Conservation (phyloP, 257 asterid species). For the Thymus quinquecostatus region DNA sequence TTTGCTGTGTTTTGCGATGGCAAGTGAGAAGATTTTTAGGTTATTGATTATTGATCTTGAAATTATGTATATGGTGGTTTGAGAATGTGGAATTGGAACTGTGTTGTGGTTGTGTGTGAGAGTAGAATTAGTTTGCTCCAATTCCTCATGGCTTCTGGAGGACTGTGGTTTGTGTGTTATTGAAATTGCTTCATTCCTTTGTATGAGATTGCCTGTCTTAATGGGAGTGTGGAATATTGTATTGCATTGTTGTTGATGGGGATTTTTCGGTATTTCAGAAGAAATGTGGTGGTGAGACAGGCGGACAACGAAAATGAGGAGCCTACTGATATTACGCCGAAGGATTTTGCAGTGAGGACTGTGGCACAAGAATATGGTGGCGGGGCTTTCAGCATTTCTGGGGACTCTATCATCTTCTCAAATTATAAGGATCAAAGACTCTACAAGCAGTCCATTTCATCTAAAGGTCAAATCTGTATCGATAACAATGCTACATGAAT, state of each 20-base stretch:
- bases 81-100: not conserved
- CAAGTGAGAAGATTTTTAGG: not conserved
- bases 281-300: conserved; percentile 79
- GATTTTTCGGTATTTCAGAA: conserved; percentile 51
- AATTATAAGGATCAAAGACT: conserved; percentile 93
- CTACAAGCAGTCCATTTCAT: conserved; percentile 65
- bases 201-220: not conserved
- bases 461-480: conserved; percentile 48
- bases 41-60: not conserved
- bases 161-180: not conserved
- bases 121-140: not conserved
- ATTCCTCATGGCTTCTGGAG: not conserved
- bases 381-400: conserved; percentile 72
- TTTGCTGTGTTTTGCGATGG: not conserved
- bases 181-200: conserved; percentile 11
- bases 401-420: conserved; percentile 69
- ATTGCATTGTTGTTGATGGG: conserved; percentile 12
- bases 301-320: conserved; percentile 56
- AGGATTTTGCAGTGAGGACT: conserved; percentile 86
- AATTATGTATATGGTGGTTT: not conserved
- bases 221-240: not conserved
- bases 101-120: not conserved
- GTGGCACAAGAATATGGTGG: conserved; percentile 95
- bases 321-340: conserved; percentile 69
- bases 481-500: no score